phyloP scores from a whole-genome alignment of 257 asterid species.

The Lycium ferocissimum region DNA sequence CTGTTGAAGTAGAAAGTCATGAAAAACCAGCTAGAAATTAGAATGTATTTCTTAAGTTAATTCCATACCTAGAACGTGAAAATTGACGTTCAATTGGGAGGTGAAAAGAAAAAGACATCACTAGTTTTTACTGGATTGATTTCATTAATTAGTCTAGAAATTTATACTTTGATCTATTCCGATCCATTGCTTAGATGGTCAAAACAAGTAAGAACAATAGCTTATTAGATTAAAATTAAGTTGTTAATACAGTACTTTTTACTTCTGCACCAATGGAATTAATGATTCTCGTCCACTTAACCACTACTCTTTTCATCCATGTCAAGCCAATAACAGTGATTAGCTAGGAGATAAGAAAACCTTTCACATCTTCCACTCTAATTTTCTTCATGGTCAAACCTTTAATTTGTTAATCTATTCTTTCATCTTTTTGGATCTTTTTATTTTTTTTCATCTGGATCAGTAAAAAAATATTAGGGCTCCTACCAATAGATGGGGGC shows the following conservation, averaged over 20 bases:
- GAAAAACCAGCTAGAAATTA: not conserved
- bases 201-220: not conserved
- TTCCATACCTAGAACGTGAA: not conserved
- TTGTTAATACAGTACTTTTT: not conserved
- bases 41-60: not conserved
- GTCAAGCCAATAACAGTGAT: not conserved
- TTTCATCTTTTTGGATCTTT: not conserved
- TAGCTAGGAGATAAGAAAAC: slow-evolving; percentile 14
- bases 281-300: not conserved
- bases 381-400: not conserved
- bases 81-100: not conserved
- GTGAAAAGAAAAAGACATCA: slow-evolving; percentile 10
- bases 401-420: not conserved
- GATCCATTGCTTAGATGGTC: not conserved
- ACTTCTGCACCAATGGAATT: not conserved
- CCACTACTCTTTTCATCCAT: not conserved
- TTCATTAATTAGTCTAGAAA: not conserved
- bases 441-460: not conserved
- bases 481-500: not conserved
- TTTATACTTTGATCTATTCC: not conserved
- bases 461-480: not conserved
- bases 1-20: not conserved
- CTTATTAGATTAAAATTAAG: not conserved
- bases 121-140: not conserved
- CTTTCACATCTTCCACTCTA: not conserved